Percentiles rank a stretch among this genome's conserved stretches.
phyloP scores from a whole-genome alignment of 2,329 filamentous ascomycete species.

The Colletotrichum sp. region DNA sequence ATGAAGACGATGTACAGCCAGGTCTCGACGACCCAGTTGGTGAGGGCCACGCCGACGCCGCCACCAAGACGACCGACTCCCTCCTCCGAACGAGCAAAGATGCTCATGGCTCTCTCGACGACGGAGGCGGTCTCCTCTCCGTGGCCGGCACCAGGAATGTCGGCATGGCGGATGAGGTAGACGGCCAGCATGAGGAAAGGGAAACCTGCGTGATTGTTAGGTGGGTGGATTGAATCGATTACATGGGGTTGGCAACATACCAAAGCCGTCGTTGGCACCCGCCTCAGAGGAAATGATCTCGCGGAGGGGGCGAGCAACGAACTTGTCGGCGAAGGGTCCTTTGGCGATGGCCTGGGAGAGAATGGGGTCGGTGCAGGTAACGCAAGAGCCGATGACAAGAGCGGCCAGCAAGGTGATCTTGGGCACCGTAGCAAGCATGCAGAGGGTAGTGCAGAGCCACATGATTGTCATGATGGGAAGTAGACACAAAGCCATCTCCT shows the following conservation, averaged over 20 bases:
- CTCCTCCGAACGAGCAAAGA: constrained; percentile 27
- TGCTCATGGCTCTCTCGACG: neutral
- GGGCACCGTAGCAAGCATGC: constrained; percentile 59
- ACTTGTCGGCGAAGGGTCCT: constrained; percentile 67
- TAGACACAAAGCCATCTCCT: constrained; percentile 59
- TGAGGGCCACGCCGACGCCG: constrained; percentile 55
- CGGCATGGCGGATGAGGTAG: constrained; percentile 60
- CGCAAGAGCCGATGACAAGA: constrained; percentile 64
- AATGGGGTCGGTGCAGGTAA: constrained; percentile 67
- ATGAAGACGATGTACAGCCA: constrained; percentile 66
- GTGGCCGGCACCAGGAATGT: constrained; percentile 20
- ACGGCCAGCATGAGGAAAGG: constrained; percentile 65
- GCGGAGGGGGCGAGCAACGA: constrained; percentile 59
- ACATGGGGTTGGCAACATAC: too few species aligned
- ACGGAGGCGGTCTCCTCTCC: constrained; percentile 23
- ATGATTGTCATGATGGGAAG: constrained; percentile 67
- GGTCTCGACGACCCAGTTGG: constrained; percentile 64
- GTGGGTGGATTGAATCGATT: too few species aligned
- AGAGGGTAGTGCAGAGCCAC: constrained; percentile 64
- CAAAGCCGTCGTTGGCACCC: neutral
- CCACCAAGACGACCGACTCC: constrained; percentile 55
- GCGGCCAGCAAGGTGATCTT: constrained; percentile 58
- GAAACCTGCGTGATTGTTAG: constrained; percentile 43
- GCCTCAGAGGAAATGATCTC: constrained; percentile 69
- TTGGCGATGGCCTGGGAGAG: constrained; percentile 68